Evolutionary conservation across 257 asterid genomes (phyloP).

Genomic region (Pogostemon cablin): DNA sequence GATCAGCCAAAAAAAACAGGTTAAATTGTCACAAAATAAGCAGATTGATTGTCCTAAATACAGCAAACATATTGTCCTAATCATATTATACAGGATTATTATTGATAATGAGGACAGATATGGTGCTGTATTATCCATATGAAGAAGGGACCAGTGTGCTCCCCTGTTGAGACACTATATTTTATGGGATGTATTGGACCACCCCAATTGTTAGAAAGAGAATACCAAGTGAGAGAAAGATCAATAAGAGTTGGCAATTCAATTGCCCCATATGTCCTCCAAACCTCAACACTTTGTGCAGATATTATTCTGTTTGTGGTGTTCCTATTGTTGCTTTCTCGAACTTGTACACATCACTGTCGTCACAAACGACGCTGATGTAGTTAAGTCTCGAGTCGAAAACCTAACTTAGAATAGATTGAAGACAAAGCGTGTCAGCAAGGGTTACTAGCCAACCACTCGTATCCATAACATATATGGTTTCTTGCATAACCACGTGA

Average conservation of each 20-base stretch:
- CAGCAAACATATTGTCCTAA: constrained; percentile 34
- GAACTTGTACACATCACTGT: not conserved
- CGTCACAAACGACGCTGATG: no score
- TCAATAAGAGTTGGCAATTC: not conserved
- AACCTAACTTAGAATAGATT: no score
- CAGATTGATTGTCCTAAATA: not conserved
- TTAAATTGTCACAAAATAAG: constrained; percentile 26
- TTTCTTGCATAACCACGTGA: not conserved
- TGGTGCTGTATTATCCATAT: constrained; percentile 31
- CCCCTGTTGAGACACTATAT: constrained; percentile 33
- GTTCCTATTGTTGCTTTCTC: constrained; percentile 44
- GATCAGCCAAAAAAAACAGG: constrained; percentile 20
- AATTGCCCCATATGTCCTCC: constrained; percentile 38
- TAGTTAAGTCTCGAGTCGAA: no score
- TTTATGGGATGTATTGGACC: constrained; percentile 46
- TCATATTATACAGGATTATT: constrained; percentile 28
- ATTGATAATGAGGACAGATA: constrained; percentile 22
- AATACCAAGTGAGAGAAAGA: constrained; percentile 16
- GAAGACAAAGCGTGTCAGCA: no score
- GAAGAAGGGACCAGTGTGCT: constrained; percentile 53
- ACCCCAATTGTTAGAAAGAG: constrained; percentile 29
- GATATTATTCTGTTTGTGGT: constrained; percentile 38
- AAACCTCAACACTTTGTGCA: constrained; percentile 35
- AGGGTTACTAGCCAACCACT: no score
- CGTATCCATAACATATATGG: no score